Conservation (phyloP, 768 basidiomycete genomes). For the Kwoniella europaea region DNA sequence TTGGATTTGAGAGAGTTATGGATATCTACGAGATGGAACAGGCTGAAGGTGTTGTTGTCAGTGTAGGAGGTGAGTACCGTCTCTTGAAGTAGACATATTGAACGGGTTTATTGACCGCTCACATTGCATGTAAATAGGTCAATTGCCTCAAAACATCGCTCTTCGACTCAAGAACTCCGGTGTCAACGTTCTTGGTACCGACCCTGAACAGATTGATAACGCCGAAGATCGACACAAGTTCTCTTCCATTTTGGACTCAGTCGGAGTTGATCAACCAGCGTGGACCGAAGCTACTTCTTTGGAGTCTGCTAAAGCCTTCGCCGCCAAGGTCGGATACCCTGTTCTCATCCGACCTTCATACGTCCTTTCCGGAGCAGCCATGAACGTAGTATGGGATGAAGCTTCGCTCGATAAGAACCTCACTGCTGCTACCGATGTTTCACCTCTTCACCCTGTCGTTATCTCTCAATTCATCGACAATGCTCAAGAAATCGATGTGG, state of each 20-base stretch:
- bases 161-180: slow-evolving; percentile 87
- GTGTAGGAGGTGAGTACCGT: slow-evolving; percentile 78
- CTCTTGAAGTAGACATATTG: slow-evolving; percentile 9
- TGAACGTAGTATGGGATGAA: slow-evolving; percentile 98
- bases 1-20: slow-evolving; percentile 98
- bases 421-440: slow-evolving; percentile 94
- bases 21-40: slow-evolving; percentile 97
- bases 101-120: not conserved
- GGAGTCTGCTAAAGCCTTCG: slow-evolving; percentile 89
- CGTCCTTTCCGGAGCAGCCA: slow-evolving; percentile 96
- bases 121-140: slow-evolving; percentile 64
- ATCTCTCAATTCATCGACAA: slow-evolving; percentile 98
- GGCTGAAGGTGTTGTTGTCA: slow-evolving; percentile 91
- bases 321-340: slow-evolving; percentile 86
- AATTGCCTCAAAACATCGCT: slow-evolving; percentile 98
- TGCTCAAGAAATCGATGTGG: slow-evolving; percentile 97
- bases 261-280: slow-evolving; percentile 94
- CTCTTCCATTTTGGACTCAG: slow-evolving; percentile 90
- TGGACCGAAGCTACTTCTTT: slow-evolving; percentile 91
- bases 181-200: slow-evolving; percentile 93
- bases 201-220: slow-evolving; percentile 90
- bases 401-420: slow-evolving; percentile 86
- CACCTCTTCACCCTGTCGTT: slow-evolving; percentile 95
- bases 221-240: slow-evolving; percentile 99
- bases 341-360: slow-evolving; percentile 98